A percentile compares a stretch with the other conserved stretches of the same genome.
phyloP scores from a whole-genome alignment of 2,329 filamentous ascomycete genomes.

The Colletotrichum tanaceti region DNA sequence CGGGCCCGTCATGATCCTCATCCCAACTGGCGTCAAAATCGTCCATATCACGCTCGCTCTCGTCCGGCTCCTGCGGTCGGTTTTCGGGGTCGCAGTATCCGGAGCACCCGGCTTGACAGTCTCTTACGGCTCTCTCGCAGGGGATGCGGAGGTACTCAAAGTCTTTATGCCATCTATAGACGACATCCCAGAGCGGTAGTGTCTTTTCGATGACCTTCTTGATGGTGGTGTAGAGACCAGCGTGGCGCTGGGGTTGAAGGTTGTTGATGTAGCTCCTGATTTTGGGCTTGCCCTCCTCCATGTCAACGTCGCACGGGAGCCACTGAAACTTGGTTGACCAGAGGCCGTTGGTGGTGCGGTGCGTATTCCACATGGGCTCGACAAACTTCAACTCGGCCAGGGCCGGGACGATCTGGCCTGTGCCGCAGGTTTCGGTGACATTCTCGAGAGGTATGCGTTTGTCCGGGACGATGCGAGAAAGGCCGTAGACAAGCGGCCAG shows the following conservation, averaged over 20 bases:
- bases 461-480: conserved; percentile 50
- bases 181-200: conserved; percentile 59
- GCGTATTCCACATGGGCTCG: not conserved
- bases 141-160: conserved; percentile 46
- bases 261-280: conserved; percentile 67
- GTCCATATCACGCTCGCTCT: conserved; percentile 40
- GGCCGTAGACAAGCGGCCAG: conserved; percentile 68
- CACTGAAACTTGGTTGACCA: conserved; percentile 54
- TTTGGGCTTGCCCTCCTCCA: conserved; percentile 50
- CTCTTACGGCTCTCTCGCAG: conserved; percentile 19
- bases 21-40: conserved; percentile 38
- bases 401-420: conserved; percentile 47
- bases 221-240: conserved; percentile 54
- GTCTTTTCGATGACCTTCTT: conserved; percentile 55
- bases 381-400: not conserved
- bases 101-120: conserved; percentile 43
- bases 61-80: conserved; percentile 45
- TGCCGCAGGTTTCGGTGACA: conserved; percentile 51
- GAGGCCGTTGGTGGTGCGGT: not conserved
- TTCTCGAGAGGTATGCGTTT: conserved; percentile 51
- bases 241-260: conserved; percentile 57
- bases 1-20: conserved; percentile 39
- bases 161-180: conserved; percentile 49
- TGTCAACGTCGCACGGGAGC: conserved; percentile 63
- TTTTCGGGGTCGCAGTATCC: conserved; percentile 15